Evolutionary conservation across 2,329 filamentous ascomycete species (phyloP).

Genomic region (Fusarium neocosmosporiellum): DNA sequence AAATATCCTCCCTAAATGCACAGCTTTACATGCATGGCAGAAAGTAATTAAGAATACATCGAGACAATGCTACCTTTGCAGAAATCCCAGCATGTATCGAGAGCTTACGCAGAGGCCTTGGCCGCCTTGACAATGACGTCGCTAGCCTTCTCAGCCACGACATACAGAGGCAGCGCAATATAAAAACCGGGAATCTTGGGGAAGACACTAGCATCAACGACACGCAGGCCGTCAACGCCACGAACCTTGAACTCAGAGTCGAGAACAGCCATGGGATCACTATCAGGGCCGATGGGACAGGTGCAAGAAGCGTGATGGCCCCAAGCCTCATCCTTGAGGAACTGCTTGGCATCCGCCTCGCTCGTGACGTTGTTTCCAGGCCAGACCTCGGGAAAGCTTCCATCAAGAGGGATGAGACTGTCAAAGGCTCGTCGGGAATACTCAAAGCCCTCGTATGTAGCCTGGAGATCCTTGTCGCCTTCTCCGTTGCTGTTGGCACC

Average conservation of each 20-base stretch:
- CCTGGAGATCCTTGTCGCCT: constrained; percentile 63
- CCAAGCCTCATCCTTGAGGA: constrained; percentile 47
- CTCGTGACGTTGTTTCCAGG: constrained; percentile 53
- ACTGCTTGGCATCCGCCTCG: constrained; percentile 44
- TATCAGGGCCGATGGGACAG: constrained; percentile 46
- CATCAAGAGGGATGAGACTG: constrained; percentile 22
- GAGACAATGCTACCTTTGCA: neutral
- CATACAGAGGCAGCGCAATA: constrained; percentile 29
- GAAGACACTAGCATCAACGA: constrained; percentile 71
- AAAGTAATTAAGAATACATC: neutral
- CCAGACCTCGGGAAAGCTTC: constrained; percentile 40
- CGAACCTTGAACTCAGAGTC: constrained; percentile 66
- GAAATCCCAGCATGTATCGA: neutral
- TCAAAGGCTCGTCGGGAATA: constrained; percentile 59
- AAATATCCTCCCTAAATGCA: neutral
- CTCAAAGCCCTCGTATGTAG: constrained; percentile 65
- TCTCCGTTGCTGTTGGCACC: constrained; percentile 59
- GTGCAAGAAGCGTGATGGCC: constrained; percentile 49
- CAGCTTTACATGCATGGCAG: neutral
- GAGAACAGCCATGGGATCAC: constrained; percentile 54
- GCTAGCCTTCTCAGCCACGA: constrained; percentile 69
- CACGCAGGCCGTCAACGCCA: constrained; percentile 65
- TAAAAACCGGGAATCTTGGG: constrained; percentile 41
- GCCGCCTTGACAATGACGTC: constrained; percentile 46
- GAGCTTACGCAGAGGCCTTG: constrained; percentile 3